These are phyloP conservation scores for Agrostemma githago DNA, from an alignment of 148 eudicot genomes.

Conservation along the genomic window DNA sequence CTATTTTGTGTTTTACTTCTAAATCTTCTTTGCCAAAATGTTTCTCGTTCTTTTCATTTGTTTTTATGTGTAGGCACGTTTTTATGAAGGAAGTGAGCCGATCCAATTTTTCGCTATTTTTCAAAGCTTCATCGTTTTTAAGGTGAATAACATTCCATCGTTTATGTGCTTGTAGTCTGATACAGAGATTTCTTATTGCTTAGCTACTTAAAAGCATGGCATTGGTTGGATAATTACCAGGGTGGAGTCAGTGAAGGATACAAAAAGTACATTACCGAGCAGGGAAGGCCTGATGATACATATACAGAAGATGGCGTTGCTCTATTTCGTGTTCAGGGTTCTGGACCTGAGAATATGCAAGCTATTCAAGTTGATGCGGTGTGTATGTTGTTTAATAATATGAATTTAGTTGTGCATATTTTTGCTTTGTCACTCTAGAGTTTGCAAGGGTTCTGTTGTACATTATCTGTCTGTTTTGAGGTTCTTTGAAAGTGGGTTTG, in stretches of 20 bases:
- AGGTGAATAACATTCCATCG: slow-evolving; percentile 39
- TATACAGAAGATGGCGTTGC: slow-evolving; percentile 67
- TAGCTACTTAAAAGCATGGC: slow-evolving; percentile 13
- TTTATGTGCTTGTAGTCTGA: not conserved
- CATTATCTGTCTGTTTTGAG: too few species aligned
- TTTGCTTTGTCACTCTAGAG: not conserved
- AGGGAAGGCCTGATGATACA: slow-evolving; percentile 58
- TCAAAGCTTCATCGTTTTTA: slow-evolving; percentile 83
- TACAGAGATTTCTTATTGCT: not conserved
- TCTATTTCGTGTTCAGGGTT: slow-evolving; percentile 75
- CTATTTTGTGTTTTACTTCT: not conserved
- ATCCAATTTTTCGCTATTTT: slow-evolving; percentile 83
- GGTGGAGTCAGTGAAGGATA: slow-evolving; percentile 79
- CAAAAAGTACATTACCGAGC: slow-evolving; percentile 54
- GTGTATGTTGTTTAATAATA: slow-evolving; percentile 12
- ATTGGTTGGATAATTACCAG: slow-evolving; percentile 32
- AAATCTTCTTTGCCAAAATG: not conserved
- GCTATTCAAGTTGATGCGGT: slow-evolving; percentile 92
- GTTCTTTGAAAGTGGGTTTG: too few species aligned
- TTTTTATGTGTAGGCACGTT: slow-evolving; percentile 57
- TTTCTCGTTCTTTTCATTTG: slow-evolving; percentile 13
- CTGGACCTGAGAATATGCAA: slow-evolving; percentile 92
- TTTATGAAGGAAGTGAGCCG: slow-evolving; percentile 84
- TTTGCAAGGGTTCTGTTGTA: too few species aligned
- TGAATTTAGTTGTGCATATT: not conserved